A percentile compares a stretch with the other conserved stretches of the same genome.
phyloP scores from a whole-genome alignment of 2,329 filamentous ascomycete species.

The Diaporthe aspalathi region DNA sequence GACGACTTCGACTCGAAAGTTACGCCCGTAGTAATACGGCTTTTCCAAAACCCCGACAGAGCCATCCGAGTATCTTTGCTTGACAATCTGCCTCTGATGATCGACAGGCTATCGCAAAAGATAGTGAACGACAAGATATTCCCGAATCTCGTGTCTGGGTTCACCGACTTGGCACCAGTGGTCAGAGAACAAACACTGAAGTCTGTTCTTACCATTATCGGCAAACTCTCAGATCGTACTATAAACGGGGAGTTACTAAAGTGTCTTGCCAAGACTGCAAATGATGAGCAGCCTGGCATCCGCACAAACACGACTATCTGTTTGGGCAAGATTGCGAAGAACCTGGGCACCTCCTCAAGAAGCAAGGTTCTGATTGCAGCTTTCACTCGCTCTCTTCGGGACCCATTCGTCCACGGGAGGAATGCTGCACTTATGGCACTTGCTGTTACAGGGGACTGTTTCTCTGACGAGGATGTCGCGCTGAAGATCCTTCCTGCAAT shows the following conservation, averaged over 20 bases:
- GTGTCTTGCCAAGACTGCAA: conserved; percentile 93
- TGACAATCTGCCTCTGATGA: conserved; percentile 90
- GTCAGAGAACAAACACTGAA: conserved; percentile 97
- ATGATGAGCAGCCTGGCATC: conserved; percentile 97
- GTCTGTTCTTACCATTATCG: conserved; percentile 86
- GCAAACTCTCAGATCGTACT: conserved; percentile 89
- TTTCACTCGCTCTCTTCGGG: conserved; percentile 87
- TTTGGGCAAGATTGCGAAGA: conserved; percentile 93
- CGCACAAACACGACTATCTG: conserved; percentile 98
- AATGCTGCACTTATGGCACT: conserved; percentile 91
- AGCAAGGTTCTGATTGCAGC: conserved; percentile 93
- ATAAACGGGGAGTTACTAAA: conserved; percentile 94
- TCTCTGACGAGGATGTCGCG: conserved; percentile 90
- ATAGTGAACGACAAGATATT: conserved; percentile 97
- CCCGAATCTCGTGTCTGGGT: conserved; percentile 93
- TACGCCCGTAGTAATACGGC: conserved; percentile 84
- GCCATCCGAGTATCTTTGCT: conserved; percentile 91
- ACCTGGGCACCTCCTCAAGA: conserved; percentile 81
- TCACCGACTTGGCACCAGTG: conserved; percentile 89
- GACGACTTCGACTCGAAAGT: conserved; percentile 91
- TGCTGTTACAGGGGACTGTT: conserved; percentile 85
- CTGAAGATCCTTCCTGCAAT: conserved; percentile 84
- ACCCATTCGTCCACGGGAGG: conserved; percentile 94
- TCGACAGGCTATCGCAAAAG: conserved; percentile 88
- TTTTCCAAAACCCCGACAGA: conserved; percentile 92